phyloP scores from a whole-genome alignment of 139 green algal genomes.

The Monoraphidium neglectum region DNA sequence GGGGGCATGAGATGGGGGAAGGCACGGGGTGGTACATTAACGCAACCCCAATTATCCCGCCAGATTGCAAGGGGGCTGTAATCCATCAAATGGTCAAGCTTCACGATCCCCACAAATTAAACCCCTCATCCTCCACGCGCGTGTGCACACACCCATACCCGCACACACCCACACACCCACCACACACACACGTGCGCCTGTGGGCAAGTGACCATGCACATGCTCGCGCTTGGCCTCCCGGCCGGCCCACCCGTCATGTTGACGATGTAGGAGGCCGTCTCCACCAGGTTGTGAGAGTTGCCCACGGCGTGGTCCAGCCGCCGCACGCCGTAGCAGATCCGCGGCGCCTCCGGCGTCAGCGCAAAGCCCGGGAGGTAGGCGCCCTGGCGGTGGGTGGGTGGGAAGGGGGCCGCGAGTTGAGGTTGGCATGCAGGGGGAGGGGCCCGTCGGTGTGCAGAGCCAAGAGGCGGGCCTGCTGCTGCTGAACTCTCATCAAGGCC shows the following conservation, averaged over 20 bases:
- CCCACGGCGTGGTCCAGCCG: slow-evolving; percentile 96
- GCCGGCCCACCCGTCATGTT: slow-evolving; percentile 66
- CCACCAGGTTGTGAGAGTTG: slow-evolving; percentile 86
- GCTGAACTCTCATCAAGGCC: not conserved
- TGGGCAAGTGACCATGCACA: too few species aligned
- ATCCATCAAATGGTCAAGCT: too few species aligned
- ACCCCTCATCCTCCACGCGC: not conserved
- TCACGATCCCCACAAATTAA: too few species aligned
- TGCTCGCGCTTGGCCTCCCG: too few species aligned
- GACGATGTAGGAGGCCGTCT: slow-evolving; percentile 84
- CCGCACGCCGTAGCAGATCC: slow-evolving; percentile 73
- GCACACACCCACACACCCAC: too few species aligned
- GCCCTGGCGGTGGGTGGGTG: slow-evolving; percentile 33
- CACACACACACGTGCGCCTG: too few species aligned
- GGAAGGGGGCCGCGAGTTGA: not conserved
- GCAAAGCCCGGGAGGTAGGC: slow-evolving; percentile 85
- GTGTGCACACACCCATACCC: not conserved
- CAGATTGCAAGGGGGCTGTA: too few species aligned
- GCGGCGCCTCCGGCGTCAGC: slow-evolving; percentile 39
- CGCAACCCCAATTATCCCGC: too few species aligned
- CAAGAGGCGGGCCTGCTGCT: not conserved
- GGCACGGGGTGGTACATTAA: too few species aligned
- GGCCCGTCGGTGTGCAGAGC: too few species aligned
- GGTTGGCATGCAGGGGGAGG: not conserved
- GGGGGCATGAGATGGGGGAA: too few species aligned